Conservation (phyloP, 2,329 filamentous ascomycete genomes). For the Mycosphaerelloides madeirae region DNA sequence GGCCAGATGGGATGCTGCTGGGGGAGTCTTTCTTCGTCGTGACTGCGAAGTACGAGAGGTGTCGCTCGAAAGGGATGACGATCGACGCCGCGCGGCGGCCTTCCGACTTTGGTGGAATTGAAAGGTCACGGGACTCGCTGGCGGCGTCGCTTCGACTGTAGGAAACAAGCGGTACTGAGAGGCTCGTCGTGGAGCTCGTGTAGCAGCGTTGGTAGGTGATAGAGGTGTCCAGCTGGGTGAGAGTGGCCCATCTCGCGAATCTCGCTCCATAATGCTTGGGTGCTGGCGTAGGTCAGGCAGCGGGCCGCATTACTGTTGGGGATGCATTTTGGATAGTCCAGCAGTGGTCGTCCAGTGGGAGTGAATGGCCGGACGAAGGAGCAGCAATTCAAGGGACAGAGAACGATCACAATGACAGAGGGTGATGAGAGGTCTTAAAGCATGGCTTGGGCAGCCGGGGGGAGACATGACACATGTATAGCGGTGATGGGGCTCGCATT, state of each 20-base stretch:
- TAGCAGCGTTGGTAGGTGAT: slow-evolving; percentile 7
- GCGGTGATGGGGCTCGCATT: slow-evolving; percentile 8
- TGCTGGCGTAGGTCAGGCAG: not conserved
- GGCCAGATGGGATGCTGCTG: too few species aligned
- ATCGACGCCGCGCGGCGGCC: slow-evolving; percentile 16
- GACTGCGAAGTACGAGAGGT: not conserved
- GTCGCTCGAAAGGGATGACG: slow-evolving; percentile 16
- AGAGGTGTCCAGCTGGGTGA: slow-evolving; percentile 9
- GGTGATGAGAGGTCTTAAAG: not conserved
- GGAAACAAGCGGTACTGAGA: slow-evolving; percentile 27
- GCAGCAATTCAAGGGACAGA: too few species aligned
- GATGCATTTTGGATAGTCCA: too few species aligned
- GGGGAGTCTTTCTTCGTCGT: too few species aligned
- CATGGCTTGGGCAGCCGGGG: not conserved
- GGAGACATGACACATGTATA: slow-evolving; percentile 1
- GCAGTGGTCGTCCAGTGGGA: too few species aligned
- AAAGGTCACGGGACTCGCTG: slow-evolving; percentile 21
- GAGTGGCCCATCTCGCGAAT: slow-evolving; percentile 9
- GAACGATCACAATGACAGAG: too few species aligned
- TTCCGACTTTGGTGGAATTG: slow-evolving; percentile 7
- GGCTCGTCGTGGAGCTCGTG: slow-evolving; percentile 5
- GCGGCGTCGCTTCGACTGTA: slow-evolving; percentile 24
- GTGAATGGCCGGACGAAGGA: too few species aligned
- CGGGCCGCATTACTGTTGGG: too few species aligned
- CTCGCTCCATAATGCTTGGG: slow-evolving; percentile 12